A percentile compares a stretch with the other conserved stretches of the same genome.
Evolutionary conservation across 2,329 filamentous ascomycete genomes (phyloP).

Genomic region (Zymoseptoria passerinii): DNA sequence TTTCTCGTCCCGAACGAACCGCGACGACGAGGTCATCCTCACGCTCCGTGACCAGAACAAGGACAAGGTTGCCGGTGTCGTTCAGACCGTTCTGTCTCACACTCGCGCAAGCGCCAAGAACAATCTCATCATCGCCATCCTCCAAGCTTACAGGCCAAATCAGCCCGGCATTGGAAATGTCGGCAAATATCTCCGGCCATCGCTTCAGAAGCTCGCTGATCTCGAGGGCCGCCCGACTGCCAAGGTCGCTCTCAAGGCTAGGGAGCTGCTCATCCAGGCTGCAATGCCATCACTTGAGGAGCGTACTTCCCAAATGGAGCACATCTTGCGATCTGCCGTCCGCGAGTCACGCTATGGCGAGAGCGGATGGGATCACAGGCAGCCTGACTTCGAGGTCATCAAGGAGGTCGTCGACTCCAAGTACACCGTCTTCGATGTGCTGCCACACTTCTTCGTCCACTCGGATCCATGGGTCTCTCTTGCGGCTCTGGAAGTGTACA

Average conservation of each 20-base stretch:
- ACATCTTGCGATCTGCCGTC: slow-evolving; percentile 91
- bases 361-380: slow-evolving; percentile 90
- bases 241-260: slow-evolving; percentile 94
- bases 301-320: slow-evolving; percentile 93
- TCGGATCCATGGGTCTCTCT: slow-evolving; percentile 89
- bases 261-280: slow-evolving; percentile 95
- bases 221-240: slow-evolving; percentile 78
- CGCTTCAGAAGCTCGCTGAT: slow-evolving; percentile 80
- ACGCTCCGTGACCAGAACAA: slow-evolving; percentile 94
- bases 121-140: slow-evolving; percentile 79
- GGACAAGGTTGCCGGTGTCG: slow-evolving; percentile 76
- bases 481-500: slow-evolving; percentile 90
- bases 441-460: slow-evolving; percentile 91
- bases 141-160: slow-evolving; percentile 92
- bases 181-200: slow-evolving; percentile 74
- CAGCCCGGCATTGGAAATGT: slow-evolving; percentile 84
- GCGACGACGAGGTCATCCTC: slow-evolving; percentile 90
- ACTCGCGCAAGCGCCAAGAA: slow-evolving; percentile 90
- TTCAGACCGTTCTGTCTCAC: slow-evolving; percentile 87
- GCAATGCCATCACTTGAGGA: slow-evolving; percentile 93
- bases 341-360: slow-evolving; percentile 96
- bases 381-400: slow-evolving; percentile 81
- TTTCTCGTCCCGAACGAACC: slow-evolving; percentile 74
- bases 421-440: slow-evolving; percentile 94
- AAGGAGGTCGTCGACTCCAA: slow-evolving; percentile 98